Evolutionary conservation across 2,329 filamentous ascomycete genomes (phyloP).

Genomic region (Colletotrichum phormii): DNA sequence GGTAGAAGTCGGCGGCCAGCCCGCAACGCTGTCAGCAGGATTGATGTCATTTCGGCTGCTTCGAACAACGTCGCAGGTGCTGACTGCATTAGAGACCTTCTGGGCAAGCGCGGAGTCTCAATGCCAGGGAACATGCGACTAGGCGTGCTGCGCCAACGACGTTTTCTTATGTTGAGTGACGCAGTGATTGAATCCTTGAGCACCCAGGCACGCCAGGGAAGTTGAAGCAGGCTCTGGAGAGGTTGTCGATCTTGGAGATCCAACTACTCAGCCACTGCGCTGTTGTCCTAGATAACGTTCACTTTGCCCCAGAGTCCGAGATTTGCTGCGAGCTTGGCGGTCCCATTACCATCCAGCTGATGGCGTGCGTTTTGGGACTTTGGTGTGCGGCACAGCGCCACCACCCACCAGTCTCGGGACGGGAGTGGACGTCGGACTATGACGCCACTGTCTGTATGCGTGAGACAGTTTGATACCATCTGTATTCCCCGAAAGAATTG

Average conservation of each 20-base stretch:
- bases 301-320: too few species aligned
- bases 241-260: too few species aligned
- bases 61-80: neutral
- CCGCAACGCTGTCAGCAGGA: neutral
- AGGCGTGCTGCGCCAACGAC: neutral
- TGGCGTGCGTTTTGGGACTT: neutral
- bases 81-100: neutral
- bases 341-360: too few species aligned
- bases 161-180: too few species aligned
- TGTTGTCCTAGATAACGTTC: too few species aligned
- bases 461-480: neutral
- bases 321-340: too few species aligned
- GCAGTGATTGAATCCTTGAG: too few species aligned
- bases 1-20: neutral
- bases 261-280: too few species aligned
- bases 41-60: neutral
- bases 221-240: too few species aligned
- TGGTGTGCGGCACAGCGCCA: neutral
- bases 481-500: neutral
- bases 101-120: neutral
- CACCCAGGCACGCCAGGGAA: too few species aligned
- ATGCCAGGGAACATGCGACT: neutral
- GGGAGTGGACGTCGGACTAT: neutral
- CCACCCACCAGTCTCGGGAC: neutral
- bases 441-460: neutral